Conservation (phyloP, 768 basidiomycete species). For the Lepiota venenata region DNA sequence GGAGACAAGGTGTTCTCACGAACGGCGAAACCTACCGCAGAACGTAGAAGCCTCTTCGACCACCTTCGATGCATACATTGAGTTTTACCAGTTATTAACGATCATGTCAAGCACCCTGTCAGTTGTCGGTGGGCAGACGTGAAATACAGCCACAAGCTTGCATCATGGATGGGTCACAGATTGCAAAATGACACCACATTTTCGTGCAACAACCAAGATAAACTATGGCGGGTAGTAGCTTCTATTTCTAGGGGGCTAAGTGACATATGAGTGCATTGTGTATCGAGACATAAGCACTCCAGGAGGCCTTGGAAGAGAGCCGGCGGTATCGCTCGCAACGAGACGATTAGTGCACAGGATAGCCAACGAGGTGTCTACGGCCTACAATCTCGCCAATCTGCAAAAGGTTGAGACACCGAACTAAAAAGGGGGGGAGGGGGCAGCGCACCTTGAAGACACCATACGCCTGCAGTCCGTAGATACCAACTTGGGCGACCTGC, state of each 20-base stretch:
- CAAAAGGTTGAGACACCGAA: not conserved
- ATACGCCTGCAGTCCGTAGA: constrained; percentile 86
- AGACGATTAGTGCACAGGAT: constrained; percentile 49
- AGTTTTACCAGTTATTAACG: too few species aligned
- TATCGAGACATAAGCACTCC: not conserved
- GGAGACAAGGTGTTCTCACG: too few species aligned
- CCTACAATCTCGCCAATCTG: constrained; percentile 89
- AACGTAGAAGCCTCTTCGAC: too few species aligned
- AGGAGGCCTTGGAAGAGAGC: not conserved
- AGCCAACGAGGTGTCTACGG: constrained; percentile 75
- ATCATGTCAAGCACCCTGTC: too few species aligned
- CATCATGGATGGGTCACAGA: too few species aligned
- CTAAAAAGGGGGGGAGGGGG: not conserved
- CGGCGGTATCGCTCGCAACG: not conserved
- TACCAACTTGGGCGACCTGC: constrained; percentile 61
- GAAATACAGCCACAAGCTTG: too few species aligned
- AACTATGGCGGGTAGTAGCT: not conserved
- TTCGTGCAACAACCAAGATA: not conserved
- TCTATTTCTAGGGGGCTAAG: constrained; percentile 2
- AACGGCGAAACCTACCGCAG: too few species aligned
- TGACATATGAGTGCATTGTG: constrained; percentile 1
- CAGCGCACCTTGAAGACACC: constrained; percentile 78
- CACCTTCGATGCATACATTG: too few species aligned
- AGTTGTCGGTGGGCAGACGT: too few species aligned
- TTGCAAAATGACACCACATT: too few species aligned